Base-by-base conservation (phyloP, 2,329 filamentous ascomycete genomes). In the Colletotrichum tropicale region DNA sequence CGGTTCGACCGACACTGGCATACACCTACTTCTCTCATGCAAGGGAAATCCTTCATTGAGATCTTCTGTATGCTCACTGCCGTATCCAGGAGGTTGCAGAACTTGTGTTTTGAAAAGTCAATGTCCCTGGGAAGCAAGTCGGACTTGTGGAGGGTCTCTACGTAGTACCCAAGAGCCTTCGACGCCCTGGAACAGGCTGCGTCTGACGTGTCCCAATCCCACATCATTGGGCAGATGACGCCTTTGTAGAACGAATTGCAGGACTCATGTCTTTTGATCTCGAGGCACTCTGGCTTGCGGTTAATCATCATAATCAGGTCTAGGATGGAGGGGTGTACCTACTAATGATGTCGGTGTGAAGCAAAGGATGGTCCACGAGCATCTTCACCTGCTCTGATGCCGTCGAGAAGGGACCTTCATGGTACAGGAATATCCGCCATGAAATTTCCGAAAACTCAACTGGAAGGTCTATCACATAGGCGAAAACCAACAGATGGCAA, bases 401-500 rank as follows among this genome's bases (percentile, higher is more conserved):
- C 32, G 69, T 38, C 34, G 36, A 72, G 38, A 78, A 69, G n/a
- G 77, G 69, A 13, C 77, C 77, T 43, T 78, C 48, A 24, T 78
- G 76, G 32, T 71, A 55, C 5, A 78, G 69, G 5, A 78, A 75
- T 12, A 78, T 67, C 18, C 69, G 70, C 76, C 77, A 78, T 7
- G 74, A 74, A 34, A 78, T 58, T 9, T 76, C 76, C 8, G 73
- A 70, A 24, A 78, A 78, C n/a, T 77, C 70, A 8, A 68, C 36
- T 8, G 65, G 71, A 16, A 78, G 71, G 28, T 78, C 67, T 26
- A 75, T 55, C 16, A 77, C 76, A 61, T 78, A 78, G 6, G 76
- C 75, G 21, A 78, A 78, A 18, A 78, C 70, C 21, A 78, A 15
- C 15, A 78, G 52, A 43, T 73, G 71, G 32, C 77, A 78, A 56